Conservation (phyloP, 2,329 filamentous ascomycete species). For the Pseudomassariella vexata region DNA sequence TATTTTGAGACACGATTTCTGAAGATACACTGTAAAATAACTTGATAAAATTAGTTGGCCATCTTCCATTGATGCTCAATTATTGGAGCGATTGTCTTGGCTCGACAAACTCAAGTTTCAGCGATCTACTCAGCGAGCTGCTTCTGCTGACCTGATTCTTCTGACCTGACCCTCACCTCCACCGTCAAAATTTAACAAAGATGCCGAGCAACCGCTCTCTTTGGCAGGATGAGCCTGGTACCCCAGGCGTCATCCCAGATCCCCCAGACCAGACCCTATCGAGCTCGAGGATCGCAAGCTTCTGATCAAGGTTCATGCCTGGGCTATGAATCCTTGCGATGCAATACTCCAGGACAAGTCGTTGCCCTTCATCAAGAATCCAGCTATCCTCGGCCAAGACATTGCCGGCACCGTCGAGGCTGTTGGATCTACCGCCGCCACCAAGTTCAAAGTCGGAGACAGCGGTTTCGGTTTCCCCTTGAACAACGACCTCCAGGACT, state of each 20-base stretch:
- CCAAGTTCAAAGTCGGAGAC: slow-evolving; percentile 22
- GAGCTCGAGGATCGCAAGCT: slow-evolving; percentile 17
- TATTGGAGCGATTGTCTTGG: too few species aligned
- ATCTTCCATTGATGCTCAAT: too few species aligned
- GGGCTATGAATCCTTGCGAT: slow-evolving; percentile 27
- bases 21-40: too few species aligned
- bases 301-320: slow-evolving; percentile 21
- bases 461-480: slow-evolving; percentile 17
- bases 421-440: slow-evolving; percentile 12
- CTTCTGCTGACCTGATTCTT: too few species aligned
- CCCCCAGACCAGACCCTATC: too few species aligned
- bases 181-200: too few species aligned
- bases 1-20: too few species aligned
- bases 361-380: slow-evolving; percentile 16
- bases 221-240: slow-evolving; percentile 15
- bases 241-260: slow-evolving; percentile 14
- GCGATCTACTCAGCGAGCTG: too few species aligned
- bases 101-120: too few species aligned
- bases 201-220: slow-evolving; percentile 14
- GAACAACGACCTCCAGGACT: slow-evolving; percentile 20
- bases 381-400: slow-evolving; percentile 25
- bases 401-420: slow-evolving; percentile 24
- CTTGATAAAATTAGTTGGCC: too few species aligned
- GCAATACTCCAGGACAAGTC: slow-evolving; percentile 15
- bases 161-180: too few species aligned